phyloP scores from a whole-genome alignment of 2,329 filamentous ascomycete genomes.

The Colletotrichum filicis region DNA sequence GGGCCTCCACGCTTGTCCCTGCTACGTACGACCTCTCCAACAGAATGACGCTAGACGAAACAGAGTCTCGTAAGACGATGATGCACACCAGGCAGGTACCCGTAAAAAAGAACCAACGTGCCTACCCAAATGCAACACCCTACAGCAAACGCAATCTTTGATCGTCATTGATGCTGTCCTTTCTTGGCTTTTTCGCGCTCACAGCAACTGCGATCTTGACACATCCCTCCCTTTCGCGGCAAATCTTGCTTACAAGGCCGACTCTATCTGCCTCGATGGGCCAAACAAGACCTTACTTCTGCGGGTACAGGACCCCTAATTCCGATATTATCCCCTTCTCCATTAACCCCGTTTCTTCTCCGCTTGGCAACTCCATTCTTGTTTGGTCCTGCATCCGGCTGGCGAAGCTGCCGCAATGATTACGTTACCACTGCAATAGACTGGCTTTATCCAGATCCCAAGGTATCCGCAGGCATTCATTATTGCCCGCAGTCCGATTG shows the following conservation, averaged over 20 bases:
- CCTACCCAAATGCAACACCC: not conserved
- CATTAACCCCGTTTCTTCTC: conserved; percentile 14
- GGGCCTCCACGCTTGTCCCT: conserved; percentile 1
- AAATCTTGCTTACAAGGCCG: conserved; percentile 13
- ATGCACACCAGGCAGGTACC: conserved; percentile 14
- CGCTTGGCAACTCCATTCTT: conserved; percentile 7
- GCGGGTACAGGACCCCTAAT: conserved; percentile 15
- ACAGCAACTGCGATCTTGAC: not conserved
- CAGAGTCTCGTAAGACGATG: conserved; percentile 31
- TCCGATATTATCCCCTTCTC: conserved; percentile 4
- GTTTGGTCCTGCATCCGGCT: conserved; percentile 5
- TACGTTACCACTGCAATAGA: not conserved
- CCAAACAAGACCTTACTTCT: not conserved
- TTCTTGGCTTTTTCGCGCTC: conserved; percentile 1
- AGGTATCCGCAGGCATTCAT: not conserved
- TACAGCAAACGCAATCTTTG: not conserved
- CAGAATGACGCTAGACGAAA: conserved; percentile 18
- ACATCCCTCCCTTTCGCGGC: conserved; percentile 5
- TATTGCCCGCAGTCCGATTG: not conserved
- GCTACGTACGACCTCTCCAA: conserved; percentile 16
- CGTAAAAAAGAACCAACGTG: not conserved
- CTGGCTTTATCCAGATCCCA: not conserved
- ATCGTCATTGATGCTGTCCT: not conserved
- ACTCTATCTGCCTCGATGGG: conserved; percentile 4
- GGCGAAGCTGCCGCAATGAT: not conserved